These are phyloP conservation scores for Auxenochlorella protothecoides DNA, from an alignment of 139 green algal genomes.

Conservation along the genomic window DNA sequence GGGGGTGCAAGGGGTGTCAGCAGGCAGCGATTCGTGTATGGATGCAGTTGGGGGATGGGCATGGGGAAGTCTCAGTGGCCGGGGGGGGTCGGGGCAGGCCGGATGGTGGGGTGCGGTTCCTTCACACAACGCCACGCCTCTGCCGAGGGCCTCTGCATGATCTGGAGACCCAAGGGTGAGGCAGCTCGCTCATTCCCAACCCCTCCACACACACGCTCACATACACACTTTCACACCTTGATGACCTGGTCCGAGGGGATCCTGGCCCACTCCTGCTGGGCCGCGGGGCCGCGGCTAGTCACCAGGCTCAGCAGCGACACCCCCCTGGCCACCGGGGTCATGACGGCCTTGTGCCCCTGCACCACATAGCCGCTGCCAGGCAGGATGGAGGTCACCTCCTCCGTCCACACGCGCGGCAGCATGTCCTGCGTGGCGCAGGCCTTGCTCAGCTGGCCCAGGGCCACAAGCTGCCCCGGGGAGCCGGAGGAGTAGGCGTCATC, in stretches of 20 bases:
- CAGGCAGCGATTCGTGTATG: too few relatives aligned
- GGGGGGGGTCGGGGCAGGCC: too few relatives aligned
- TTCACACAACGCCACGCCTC: too few relatives aligned
- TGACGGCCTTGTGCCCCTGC: background rate
- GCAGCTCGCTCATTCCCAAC: too few relatives aligned
- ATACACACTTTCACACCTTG: too few relatives aligned
- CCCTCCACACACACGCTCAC: too few relatives aligned
- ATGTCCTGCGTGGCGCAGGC: background rate
- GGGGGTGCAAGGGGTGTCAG: background rate
- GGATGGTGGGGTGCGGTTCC: too few relatives aligned
- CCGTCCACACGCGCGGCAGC: background rate
- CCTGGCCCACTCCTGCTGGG: background rate
- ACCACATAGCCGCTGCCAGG: background rate
- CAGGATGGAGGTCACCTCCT: background rate
- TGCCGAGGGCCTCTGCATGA: background rate
- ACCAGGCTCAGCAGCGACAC: background rate
- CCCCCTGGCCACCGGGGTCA: background rate
- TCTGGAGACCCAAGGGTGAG: background rate
- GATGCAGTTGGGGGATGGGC: too few relatives aligned
- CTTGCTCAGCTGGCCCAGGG: background rate
- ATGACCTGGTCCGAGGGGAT: too few relatives aligned
- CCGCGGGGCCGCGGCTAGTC: background rate
- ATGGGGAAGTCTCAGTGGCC: too few relatives aligned
- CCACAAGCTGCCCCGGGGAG: background rate
- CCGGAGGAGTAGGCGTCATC: too few relatives aligned